These are phyloP conservation scores for Sarocladiaceae sp. DNA, from an alignment of 2,329 filamentous ascomycete species.

Conservation along the genomic window DNA sequence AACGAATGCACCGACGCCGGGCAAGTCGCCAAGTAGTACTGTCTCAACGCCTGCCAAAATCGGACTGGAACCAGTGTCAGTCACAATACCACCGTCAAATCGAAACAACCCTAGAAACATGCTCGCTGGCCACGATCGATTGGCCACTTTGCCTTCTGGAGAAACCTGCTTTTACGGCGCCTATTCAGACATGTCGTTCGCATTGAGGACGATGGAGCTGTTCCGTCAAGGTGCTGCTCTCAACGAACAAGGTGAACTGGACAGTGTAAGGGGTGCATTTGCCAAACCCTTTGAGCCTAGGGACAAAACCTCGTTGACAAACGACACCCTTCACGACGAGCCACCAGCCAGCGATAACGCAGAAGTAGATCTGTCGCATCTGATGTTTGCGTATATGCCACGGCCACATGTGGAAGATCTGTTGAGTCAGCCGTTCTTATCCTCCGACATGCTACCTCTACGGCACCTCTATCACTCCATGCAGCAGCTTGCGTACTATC, in stretches of 20 bases:
- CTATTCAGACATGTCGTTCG: slow-evolving; percentile 10
- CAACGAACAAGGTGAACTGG: background rate
- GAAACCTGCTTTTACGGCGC: slow-evolving; percentile 10
- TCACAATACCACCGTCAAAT: background rate
- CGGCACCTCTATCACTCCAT: background rate
- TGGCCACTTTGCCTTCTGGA: background rate
- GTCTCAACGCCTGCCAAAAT: background rate
- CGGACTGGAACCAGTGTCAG: background rate
- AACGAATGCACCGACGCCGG: background rate
- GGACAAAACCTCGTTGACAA: background rate
- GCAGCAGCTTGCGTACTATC: background rate
- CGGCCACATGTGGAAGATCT: background rate
- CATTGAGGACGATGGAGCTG: slow-evolving; percentile 9
- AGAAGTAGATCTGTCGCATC: background rate
- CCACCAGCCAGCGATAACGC: background rate
- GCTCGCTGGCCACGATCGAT: slow-evolving; percentile 5
- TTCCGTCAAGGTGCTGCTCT: background rate
- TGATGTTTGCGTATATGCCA: background rate
- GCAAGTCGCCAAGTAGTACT: background rate
- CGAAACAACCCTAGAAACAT: slow-evolving; percentile 1
- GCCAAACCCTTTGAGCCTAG: background rate
- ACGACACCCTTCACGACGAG: background rate
- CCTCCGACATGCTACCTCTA: background rate
- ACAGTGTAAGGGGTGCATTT: background rate
- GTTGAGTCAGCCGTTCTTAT: no score